A percentile compares a stretch with the other conserved stretches of the same genome.
phyloP scores from a whole-genome alignment of 441 rosid species.

The Jatropha multifida region DNA sequence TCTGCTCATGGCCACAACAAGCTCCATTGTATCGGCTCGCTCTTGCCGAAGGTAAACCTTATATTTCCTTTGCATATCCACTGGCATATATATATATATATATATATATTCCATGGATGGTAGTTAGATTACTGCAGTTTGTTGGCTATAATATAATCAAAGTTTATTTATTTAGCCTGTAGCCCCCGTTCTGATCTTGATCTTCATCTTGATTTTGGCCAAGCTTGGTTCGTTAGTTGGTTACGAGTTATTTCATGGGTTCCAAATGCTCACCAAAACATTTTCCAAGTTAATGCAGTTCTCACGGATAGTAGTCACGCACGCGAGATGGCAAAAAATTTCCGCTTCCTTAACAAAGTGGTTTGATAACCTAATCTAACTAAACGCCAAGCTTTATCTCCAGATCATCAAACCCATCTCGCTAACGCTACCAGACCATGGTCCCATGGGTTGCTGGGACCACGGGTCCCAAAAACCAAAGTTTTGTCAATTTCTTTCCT shows the following conservation, averaged over 20 bases:
- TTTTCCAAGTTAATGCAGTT: too few species aligned
- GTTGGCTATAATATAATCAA: not conserved
- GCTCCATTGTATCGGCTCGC: slow-evolving; percentile 26
- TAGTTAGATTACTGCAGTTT: too few species aligned
- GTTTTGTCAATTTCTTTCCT: not conserved
- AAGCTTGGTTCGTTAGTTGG: not conserved
- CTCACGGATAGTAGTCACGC: too few species aligned
- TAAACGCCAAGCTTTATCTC: too few species aligned
- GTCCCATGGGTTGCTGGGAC: too few species aligned
- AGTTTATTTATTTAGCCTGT: not conserved
- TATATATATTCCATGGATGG: too few species aligned
- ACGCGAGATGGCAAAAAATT: too few species aligned
- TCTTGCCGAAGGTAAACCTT: slow-evolving; percentile 33
- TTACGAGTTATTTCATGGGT: not conserved
- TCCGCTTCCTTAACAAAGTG: too few species aligned
- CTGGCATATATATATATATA: not conserved
- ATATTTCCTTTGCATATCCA: not conserved
- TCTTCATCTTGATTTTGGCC: not conserved
- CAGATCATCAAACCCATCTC: too few species aligned
- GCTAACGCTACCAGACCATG: too few species aligned
- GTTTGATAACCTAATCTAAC: too few species aligned
- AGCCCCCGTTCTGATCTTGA: not conserved
- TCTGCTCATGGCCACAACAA: not conserved
- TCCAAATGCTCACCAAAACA: too few species aligned
- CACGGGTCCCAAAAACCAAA: not conserved